A percentile compares a stretch with the other conserved stretches of the same genome.
These are phyloP conservation scores for Malania oleifera DNA, from an alignment of 164 flowering plant species.

Conservation along the genomic window DNA sequence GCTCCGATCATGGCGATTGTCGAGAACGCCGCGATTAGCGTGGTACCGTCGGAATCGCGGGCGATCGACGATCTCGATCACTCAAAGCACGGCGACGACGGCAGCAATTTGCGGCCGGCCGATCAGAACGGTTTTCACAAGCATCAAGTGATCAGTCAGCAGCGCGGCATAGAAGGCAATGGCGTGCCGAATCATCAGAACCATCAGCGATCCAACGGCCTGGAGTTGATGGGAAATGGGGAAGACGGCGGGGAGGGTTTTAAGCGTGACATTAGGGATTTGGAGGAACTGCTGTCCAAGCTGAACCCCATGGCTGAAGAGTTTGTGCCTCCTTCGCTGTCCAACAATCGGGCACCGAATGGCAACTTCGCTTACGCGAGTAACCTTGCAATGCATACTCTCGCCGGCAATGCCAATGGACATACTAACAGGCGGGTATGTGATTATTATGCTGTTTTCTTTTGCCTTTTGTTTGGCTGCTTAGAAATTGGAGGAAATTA, in stretches of 20 bases:
- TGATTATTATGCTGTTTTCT: not conserved
- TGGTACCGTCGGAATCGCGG: not conserved
- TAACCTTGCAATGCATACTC: slow-evolving; percentile 21
- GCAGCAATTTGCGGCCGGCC: not conserved
- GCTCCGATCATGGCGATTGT: slow-evolving; percentile 1
- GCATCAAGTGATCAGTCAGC: not conserved
- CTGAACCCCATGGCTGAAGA: slow-evolving; percentile 75
- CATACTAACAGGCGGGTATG: slow-evolving; percentile 33
- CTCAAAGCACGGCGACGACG: not conserved
- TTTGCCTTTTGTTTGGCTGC: slow-evolving; percentile 1
- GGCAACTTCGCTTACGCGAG: slow-evolving; percentile 24
- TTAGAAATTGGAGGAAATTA: slow-evolving; percentile 1
- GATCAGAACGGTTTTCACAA: not conserved
- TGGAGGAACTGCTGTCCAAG: slow-evolving; percentile 65
- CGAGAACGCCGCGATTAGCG: not conserved
- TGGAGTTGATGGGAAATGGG: not conserved
- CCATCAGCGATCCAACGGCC: slow-evolving; percentile 5
- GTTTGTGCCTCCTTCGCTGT: slow-evolving; percentile 61
- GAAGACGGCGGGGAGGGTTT: slow-evolving; percentile 18
- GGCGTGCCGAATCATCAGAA: not conserved
- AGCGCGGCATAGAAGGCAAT: not conserved
- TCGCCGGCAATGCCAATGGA: slow-evolving; percentile 34
- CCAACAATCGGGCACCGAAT: slow-evolving; percentile 12
- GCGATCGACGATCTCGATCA: not conserved
- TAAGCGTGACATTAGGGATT: slow-evolving; percentile 48